A percentile compares a stretch with the other conserved stretches of the same genome.
phyloP scores from a whole-genome alignment of 805 yeast species.

The Monosporozyma unispora region DNA sequence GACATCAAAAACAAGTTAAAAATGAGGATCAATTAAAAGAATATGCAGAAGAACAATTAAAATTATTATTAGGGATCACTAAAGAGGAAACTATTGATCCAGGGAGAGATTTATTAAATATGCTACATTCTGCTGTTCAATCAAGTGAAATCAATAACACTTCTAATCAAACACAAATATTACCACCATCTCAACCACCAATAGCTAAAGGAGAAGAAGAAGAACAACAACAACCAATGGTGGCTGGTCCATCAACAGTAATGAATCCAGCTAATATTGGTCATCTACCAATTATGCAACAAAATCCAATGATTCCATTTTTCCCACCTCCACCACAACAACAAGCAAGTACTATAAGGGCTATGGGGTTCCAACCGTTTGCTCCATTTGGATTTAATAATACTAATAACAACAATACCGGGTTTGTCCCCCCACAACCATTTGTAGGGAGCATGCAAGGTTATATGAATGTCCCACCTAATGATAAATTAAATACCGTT shows the following conservation, averaged over 20 bases:
- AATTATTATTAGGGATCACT: conserved; percentile 52
- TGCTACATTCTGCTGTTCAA: conserved; percentile 43
- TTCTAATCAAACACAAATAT: conserved; percentile 3
- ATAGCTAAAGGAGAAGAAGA: not conserved
- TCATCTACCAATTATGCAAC: conserved; percentile 7
- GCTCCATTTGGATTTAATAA: conserved; percentile 28
- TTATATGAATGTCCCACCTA: no score
- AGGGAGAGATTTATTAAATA: conserved; percentile 65
- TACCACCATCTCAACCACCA: no score
- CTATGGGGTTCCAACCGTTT: conserved; percentile 23
- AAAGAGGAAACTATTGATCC: conserved; percentile 43
- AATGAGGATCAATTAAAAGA: conserved; percentile 52
- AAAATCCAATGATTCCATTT: conserved; percentile 2
- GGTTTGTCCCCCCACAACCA: conserved; percentile 4
- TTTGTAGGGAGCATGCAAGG: no score
- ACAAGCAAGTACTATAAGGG: conserved; percentile 4
- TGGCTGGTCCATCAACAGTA: not conserved
- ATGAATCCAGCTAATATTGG: not conserved
- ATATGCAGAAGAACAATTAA: conserved; percentile 58
- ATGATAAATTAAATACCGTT: not conserved
- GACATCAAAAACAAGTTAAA: conserved; percentile 40
- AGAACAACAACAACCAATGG: not conserved
- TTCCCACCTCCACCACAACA: conserved; percentile 8
- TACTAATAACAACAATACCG: conserved; percentile 6
- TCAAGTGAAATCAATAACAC: conserved; percentile 2